Base-by-base conservation (phyloP, 768 basidiomycete genomes). In the Russula vinacea region DNA sequence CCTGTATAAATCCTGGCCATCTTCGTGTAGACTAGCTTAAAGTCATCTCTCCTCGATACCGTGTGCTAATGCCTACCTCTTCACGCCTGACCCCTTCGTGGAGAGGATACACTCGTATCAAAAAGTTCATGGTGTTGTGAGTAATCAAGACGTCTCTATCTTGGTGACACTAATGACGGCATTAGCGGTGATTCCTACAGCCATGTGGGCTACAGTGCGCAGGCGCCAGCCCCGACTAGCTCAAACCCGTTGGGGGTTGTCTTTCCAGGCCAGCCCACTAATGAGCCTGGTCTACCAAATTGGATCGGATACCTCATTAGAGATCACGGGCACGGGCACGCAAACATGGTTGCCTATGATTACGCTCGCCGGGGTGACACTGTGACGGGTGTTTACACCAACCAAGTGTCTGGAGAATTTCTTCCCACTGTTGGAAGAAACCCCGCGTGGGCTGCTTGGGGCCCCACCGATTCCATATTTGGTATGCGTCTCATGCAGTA, bases 391-490 rank as follows among this genome's bases (percentile, higher is more conserved):
- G 69, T 68, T 39, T 52, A 56, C 32, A 57, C 53, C 45, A 51
- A 44, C 19, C 67, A 69, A 40, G 56, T 64, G 7, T 53, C 56
- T 19, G 45, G 54, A 7, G 58, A 65, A 33, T 70, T 70, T 37
- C 60, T 70, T 6, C 69, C 66, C 3, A 62, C 70, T 53, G 69
- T 77, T 55, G 78, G 76, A 26, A 68, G 71, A 66, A 76, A 73
- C 60, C 76, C 76, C 32, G 62, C 68, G 3, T 76, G 77, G 74
- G 74, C 76, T 19, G 65, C 72, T 26, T 85, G 83, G 84, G 72
- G 72, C 22, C 65, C 74, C 5, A 68, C 74, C 3, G 74, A 78
- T 60, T 75, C 82, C 1, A 71, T 85, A 0, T 85, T 85, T 65
- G 72, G 84, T 83, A 67, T 71, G 78, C 62, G 14, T 35, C 16